Conservation (phyloP, 2,329 filamentous ascomycete genomes). For the Thelonectria olida region DNA sequence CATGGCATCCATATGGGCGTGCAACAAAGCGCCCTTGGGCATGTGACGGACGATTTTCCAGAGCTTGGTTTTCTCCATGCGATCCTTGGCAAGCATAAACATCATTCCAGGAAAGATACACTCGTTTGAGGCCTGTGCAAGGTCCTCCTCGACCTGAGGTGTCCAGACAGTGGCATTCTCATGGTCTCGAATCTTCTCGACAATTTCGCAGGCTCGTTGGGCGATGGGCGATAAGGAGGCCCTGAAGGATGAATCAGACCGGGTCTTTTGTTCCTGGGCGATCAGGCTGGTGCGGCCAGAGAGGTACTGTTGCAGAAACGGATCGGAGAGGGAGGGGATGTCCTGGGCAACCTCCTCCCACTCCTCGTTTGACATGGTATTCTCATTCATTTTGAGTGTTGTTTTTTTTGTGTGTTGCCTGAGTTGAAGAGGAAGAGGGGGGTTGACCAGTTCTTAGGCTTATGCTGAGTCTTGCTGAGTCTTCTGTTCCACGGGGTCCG, state of each 20-base stretch:
- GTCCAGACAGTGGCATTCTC: constrained; percentile 84
- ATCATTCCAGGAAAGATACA: constrained; percentile 90
- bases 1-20: constrained; percentile 92
- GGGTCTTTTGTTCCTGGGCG: constrained; percentile 80
- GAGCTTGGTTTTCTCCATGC: constrained; percentile 84
- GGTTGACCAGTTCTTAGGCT: too few species aligned
- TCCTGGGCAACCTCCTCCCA: constrained; percentile 66
- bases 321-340: constrained; percentile 69
- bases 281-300: constrained; percentile 79
- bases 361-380: constrained; percentile 60
- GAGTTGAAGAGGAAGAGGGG: not conserved
- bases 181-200: constrained; percentile 79
- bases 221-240: constrained; percentile 82
- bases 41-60: constrained; percentile 87
- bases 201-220: constrained; percentile 79
- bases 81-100: constrained; percentile 86
- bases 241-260: constrained; percentile 78
- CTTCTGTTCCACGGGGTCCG: not conserved
- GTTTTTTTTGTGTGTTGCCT: not conserved
- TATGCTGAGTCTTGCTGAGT: too few species aligned
- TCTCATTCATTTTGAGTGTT: constrained; percentile 42
- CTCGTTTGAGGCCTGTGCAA: constrained; percentile 69
- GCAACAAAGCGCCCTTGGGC: constrained; percentile 88
- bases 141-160: constrained; percentile 72
- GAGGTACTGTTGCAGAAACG: constrained; percentile 85